phyloP scores from a whole-genome alignment of 2,329 filamentous ascomycete genomes.

The Sclerotiophoma versabilis region DNA sequence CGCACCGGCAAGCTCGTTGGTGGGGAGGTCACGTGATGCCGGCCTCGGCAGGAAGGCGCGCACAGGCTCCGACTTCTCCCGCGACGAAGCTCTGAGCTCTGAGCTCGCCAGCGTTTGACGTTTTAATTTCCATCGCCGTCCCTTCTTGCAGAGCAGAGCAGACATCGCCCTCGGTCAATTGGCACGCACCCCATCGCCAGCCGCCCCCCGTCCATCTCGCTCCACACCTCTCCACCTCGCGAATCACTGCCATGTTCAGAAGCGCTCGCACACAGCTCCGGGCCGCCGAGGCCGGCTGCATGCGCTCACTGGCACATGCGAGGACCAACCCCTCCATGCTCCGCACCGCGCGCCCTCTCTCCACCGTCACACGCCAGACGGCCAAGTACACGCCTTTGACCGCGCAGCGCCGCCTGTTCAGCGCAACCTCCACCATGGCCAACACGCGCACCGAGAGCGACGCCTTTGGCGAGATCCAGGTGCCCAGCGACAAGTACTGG shows the following conservation, averaged over 20 bases:
- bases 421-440: conserved; percentile 45
- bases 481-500: conserved; percentile 95
- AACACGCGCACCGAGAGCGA: conserved; percentile 86
- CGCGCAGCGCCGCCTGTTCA: conserved; percentile 41
- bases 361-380: conserved; percentile 30
- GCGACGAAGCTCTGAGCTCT: conserved; percentile 10
- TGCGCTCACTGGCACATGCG: conserved; percentile 48
- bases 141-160: conserved; percentile 7
- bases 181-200: conserved; percentile 3
- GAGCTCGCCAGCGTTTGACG: conserved; percentile 11
- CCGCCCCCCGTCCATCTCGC: conserved; percentile 1
- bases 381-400: conserved; percentile 29
- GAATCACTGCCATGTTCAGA: conserved; percentile 43
- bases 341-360: conserved; percentile 37
- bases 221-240: conserved; percentile 8
- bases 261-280: conserved; percentile 40
- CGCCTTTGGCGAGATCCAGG: conserved; percentile 96
- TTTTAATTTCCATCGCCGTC: conserved; percentile 8
- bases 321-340: conserved; percentile 40
- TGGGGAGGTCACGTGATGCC: background rate
- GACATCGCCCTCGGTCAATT: conserved; percentile 16
- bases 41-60: background rate
- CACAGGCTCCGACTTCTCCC: conserved; percentile 9
- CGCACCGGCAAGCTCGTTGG: background rate
- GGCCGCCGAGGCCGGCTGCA: conserved; percentile 44